Percentiles rank a stretch among this genome's conserved stretches.
Evolutionary conservation across 2,329 filamentous ascomycete genomes (phyloP).

Genomic region (Elsinoe fawcettii): DNA sequence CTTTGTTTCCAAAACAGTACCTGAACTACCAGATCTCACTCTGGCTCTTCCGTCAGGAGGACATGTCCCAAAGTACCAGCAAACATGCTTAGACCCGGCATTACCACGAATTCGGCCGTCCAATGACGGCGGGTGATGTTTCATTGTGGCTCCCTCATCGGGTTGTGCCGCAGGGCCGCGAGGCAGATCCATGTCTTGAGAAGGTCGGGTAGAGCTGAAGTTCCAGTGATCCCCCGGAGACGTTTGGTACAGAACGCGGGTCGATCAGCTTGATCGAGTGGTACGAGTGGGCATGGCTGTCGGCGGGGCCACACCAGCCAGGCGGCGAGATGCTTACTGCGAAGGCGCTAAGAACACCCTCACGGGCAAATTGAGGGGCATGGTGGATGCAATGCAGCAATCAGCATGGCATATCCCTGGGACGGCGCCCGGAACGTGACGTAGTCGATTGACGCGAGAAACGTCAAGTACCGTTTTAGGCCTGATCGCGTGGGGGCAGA

Average conservation of each 20-base stretch:
- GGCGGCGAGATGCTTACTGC: neutral
- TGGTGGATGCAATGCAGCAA: conserved; percentile 10
- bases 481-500: conserved; percentile 4
- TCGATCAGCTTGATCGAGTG: conserved; percentile 2
- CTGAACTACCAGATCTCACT: neutral
- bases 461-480: conserved; percentile 13
- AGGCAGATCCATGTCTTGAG: conserved; percentile 6
- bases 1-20: conserved; percentile 11
- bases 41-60: neutral
- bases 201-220: neutral
- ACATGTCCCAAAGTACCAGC: conserved; percentile 2
- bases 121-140: conserved; percentile 1
- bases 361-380: conserved; percentile 9
- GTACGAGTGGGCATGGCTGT: conserved; percentile 10
- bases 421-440: conserved; percentile 10
- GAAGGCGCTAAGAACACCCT: neutral
- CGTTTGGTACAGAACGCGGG: conserved; percentile 4
- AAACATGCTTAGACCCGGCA: conserved; percentile 8
- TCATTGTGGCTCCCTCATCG: conserved; percentile 11
- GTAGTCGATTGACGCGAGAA: conserved; percentile 7
- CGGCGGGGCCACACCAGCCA: neutral
- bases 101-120: neutral
- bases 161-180: neutral
- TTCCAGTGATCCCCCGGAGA: neutral
- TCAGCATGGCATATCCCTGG: conserved; percentile 5